A percentile compares a stretch with the other conserved stretches of the same genome.
Evolutionary conservation across 495 filamentous ascomycete species (phyloP).

Genomic region (Penicillium canescens): DNA sequence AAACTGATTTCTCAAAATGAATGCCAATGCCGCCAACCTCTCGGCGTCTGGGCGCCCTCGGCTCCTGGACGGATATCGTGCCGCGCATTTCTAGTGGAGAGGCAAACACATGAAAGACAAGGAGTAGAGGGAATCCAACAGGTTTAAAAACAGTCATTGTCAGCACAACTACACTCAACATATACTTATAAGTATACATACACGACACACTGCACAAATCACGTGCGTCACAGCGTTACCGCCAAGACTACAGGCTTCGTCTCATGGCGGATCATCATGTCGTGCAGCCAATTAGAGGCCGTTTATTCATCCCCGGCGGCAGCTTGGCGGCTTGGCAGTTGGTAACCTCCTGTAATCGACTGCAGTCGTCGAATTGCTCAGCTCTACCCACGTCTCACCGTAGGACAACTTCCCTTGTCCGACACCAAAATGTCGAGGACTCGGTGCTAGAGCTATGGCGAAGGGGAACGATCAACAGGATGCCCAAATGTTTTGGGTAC

Average conservation of each 20-base stretch:
- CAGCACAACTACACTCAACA: too few species aligned
- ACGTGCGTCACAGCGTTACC: constrained; percentile 14
- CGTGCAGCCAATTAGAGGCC: constrained; percentile 17
- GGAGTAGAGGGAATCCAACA: too few species aligned
- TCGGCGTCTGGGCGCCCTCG: constrained; percentile 36
- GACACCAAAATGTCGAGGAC: background rate
- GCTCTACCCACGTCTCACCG: constrained; percentile 7
- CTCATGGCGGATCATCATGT: constrained; percentile 29
- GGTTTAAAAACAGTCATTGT: too few species aligned
- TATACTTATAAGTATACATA: too few species aligned
- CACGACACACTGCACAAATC: background rate
- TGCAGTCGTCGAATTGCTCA: constrained; percentile 8
- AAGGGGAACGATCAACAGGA: background rate
- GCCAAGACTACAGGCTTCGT: constrained; percentile 21
- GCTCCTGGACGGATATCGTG: constrained; percentile 14
- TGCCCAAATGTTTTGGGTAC: constrained; percentile 7
- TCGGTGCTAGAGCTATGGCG: background rate
- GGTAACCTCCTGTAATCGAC: constrained; percentile 23
- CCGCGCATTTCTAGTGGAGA: background rate
- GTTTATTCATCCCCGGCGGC: constrained; percentile 16
- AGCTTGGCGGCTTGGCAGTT: constrained; percentile 42
- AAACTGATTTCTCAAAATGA: constrained; percentile 9
- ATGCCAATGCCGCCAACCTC: constrained; percentile 33
- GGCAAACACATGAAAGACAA: too few species aligned
- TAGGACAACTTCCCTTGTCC: constrained; percentile 13